A percentile compares a stretch with the other conserved stretches of the same genome.
phyloP scores from a whole-genome alignment of 352 stramenopile genomes.

The Phytophthora rubi region DNA sequence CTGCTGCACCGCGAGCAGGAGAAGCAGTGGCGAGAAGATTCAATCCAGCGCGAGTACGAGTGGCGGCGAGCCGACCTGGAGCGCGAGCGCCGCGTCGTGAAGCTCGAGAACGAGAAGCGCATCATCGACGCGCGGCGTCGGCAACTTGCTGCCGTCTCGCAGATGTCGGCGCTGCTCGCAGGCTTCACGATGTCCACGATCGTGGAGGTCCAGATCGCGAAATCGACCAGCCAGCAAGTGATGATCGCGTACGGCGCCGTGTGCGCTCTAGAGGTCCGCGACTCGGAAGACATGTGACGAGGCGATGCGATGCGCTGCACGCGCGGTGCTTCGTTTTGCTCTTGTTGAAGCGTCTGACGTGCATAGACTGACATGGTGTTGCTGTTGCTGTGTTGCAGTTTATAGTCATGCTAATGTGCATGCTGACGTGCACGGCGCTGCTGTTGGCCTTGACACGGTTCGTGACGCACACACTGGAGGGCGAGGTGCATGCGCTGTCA shows the following conservation, averaged over 20 bases:
- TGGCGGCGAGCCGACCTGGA: conserved; percentile 78
- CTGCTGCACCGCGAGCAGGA: conserved; percentile 72
- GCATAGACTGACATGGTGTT: conserved; percentile 19
- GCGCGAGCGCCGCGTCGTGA: conserved; percentile 69
- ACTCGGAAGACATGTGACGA: conserved; percentile 5
- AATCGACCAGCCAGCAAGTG: conserved; percentile 51
- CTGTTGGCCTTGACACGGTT: conserved; percentile 77
- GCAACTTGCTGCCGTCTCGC: conserved; percentile 69
- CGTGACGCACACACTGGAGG: conserved; percentile 76
- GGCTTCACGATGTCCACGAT: conserved; percentile 80
- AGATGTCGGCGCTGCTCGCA: conserved; percentile 70
- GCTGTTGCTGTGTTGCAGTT: conserved; percentile 46
- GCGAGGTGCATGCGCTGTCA: conserved; percentile 61
- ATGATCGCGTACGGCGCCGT: conserved; percentile 63
- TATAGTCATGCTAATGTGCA: conserved; percentile 80
- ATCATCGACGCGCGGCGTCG: conserved; percentile 77
- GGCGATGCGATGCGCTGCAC: neutral
- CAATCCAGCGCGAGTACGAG: conserved; percentile 66
- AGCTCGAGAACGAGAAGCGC: conserved; percentile 85
- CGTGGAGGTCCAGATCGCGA: conserved; percentile 68
- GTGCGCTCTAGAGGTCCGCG: conserved; percentile 69
- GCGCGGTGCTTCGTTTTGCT: neutral
- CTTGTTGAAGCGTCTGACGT: conserved; percentile 5
- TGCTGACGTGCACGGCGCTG: conserved; percentile 73
- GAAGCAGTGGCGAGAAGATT: conserved; percentile 82